Evolutionary conservation across 1,139 yeast genomes (phyloP), one percentile per base, ranked within the genome.

Genomic region (Kodamaea sp.): DNA sequence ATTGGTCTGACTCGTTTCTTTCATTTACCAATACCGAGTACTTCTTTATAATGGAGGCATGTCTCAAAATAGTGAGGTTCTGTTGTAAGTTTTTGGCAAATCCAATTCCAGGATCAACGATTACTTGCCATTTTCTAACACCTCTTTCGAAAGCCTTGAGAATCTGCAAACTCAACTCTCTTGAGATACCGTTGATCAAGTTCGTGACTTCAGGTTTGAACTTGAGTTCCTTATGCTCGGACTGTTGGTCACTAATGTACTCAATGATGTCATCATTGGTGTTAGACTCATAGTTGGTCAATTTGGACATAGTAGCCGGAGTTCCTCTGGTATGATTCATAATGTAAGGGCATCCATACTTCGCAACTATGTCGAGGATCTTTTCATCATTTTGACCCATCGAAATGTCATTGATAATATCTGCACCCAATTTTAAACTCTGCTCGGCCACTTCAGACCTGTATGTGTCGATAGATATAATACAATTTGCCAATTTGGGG

Each of bases 101-200:
- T 2, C 98, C 98, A 34, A 92, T 63, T 1, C 98, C 98, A 0
- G 99, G 98, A 57, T 92, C 99, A 9, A 89, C 55, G 12, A 94
- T 80, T 2, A 92, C 65, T 59, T 92, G 97, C 96, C 97, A 92
- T 56, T 94, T 79, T 38, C 71, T 70, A 1, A 92, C 78, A 1
- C 96, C 96, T 0, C 62, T 63, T 0, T 50, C 53, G 31, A 76
- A 63, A 7, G 96, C 95, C 35, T 65, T 70, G 1, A 59, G 48
- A 24, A 87, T 70, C 38, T 80, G 78, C 1, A 51, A 48, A 9
- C 80, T 66, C 29, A 92, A 62, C 55, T 92, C 98, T 29, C 77
- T 61, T 7, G 83, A 76, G 2, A 89, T 55, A 4, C 74, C 82
- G 20, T 70, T 65, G 32, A 65, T 61, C 16, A 70, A 54, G 30